Percentiles rank a stretch among this genome's conserved stretches.
These are phyloP conservation scores for Pyrus hybrid DNA, from an alignment of 331 rosid species.

Conservation along the genomic window DNA sequence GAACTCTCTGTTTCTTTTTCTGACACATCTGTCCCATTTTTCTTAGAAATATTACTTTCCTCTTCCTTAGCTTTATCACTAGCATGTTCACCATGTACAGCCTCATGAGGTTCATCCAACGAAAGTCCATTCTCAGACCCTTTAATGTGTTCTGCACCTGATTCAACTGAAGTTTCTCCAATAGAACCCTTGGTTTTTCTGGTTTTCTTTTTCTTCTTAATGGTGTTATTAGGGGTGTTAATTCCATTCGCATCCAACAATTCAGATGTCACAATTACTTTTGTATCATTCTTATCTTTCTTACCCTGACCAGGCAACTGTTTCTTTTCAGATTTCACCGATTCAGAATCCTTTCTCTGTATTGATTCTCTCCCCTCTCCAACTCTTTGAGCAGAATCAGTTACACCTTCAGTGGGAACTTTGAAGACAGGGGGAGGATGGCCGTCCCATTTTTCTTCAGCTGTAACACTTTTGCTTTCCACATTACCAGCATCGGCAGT, in stretches of 20 bases:
- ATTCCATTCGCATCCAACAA: slow-evolving; percentile 17
- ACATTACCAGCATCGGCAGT: slow-evolving; percentile 15
- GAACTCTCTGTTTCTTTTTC: slow-evolving; percentile 19
- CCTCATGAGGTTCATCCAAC: slow-evolving; percentile 19
- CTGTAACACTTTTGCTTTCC: slow-evolving; percentile 19
- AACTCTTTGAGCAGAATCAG: slow-evolving; percentile 14
- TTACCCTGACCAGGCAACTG: slow-evolving; percentile 17
- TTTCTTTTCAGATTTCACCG: slow-evolving; percentile 20
- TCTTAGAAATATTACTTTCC: slow-evolving; percentile 28
- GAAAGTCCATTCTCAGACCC: slow-evolving; percentile 16
- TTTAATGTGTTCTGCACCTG: background rate
- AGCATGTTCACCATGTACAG: slow-evolving; percentile 18
- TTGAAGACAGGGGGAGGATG: slow-evolving; percentile 13
- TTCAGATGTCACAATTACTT: slow-evolving; percentile 22
- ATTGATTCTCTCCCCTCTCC: slow-evolving; percentile 30
- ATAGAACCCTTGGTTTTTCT: slow-evolving; percentile 28
- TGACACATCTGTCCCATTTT: slow-evolving; percentile 15
- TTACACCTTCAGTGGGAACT: slow-evolving; percentile 20
- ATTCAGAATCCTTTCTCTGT: slow-evolving; percentile 22
- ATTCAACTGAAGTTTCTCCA: slow-evolving; percentile 2
- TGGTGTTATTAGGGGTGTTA: slow-evolving; percentile 17
- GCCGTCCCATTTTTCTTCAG: slow-evolving; percentile 20
- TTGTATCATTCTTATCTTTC: slow-evolving; percentile 13
- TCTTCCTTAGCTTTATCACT: slow-evolving; percentile 21
- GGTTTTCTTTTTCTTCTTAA: slow-evolving; percentile 30